Evolutionary conservation across 2,329 filamentous ascomycete genomes (phyloP), one percentile per base, ranked within the genome.

Genomic region (Plenodomus biglobosus): DNA sequence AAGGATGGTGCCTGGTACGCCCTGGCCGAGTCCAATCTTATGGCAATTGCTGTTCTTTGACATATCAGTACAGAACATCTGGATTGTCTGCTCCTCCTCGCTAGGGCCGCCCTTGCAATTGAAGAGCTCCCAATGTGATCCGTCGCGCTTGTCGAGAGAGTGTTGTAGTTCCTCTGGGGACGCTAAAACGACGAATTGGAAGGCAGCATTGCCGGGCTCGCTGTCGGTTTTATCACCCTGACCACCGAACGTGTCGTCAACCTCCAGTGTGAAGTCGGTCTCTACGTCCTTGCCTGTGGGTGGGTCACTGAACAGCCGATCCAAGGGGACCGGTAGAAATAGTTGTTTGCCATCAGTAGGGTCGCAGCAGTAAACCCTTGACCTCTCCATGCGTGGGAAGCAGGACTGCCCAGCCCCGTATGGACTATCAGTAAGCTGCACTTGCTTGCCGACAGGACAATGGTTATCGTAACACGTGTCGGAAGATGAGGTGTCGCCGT

Each of bases 71-170:
- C 70, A 77, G 0, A 75, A 54, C 57, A 71, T 70, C n/a, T 59
- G 61, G 3, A 75, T 59, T 0, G 69, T 74, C 1, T 75, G 73
- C 15, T 55, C 52, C 1, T 50, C 64, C 21, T 72, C 64, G 38
- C 43, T 58, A 5, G 50, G 36, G 0, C 46, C 42, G 19, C 72
- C 61, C 21, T 54, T 20, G 61, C 75, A 77, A 56, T 64, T 55
- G 40, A 72, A 73, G 6, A 78, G 24, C 13, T 75, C 75, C 75
- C 71, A 77, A 61, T 75, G 70, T 3, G 74, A 77, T 11, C 75
- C 75, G 47, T 78, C 74, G 17, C 75, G 66, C 57, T 71, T 73
- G 53, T 74, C 66, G 0, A 78, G 53, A 1, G 66, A 66, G 13
- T 60, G 38, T 24, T 72, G 64, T 3, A 73, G 37, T 37, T 66